Conservation (phyloP, 768 basidiomycete genomes). For the Guyanaporus albipodus region DNA sequence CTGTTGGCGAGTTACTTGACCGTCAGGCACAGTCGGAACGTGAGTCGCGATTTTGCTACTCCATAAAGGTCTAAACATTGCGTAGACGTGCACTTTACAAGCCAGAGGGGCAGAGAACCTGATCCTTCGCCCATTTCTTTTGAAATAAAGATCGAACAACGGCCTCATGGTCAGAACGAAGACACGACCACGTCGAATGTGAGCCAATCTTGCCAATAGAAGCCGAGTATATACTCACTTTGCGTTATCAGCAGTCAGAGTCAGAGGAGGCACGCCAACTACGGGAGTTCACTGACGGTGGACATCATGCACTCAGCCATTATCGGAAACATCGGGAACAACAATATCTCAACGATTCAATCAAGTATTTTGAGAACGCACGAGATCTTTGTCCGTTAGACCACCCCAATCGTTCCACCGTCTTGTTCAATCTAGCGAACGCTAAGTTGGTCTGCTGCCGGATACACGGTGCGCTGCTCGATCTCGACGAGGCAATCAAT, state of each 20-base stretch:
- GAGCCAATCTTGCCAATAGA: neutral
- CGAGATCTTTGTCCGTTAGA: conserved; percentile 5
- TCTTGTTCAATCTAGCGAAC: conserved; percentile 9
- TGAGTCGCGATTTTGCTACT: too few relatives aligned
- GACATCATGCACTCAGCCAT: neutral
- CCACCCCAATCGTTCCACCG: conserved; percentile 11
- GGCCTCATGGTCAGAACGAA: too few relatives aligned
- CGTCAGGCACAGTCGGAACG: neutral
- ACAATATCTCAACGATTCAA: conserved; percentile 19
- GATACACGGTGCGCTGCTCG: neutral
- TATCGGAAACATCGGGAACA: neutral
- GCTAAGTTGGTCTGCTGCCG: neutral
- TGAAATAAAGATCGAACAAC: neutral
- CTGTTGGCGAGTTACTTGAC: neutral
- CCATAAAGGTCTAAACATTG: too few relatives aligned
- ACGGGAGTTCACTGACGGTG: neutral
- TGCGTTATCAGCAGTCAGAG: neutral
- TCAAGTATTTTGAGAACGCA: conserved; percentile 9
- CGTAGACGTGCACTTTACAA: neutral
- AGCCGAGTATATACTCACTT: neutral
- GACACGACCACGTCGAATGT: neutral
- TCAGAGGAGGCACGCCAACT: neutral
- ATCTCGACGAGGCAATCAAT: conserved; percentile 4
- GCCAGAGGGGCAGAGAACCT: neutral
- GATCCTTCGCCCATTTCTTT: neutral